A percentile compares a stretch with the other conserved stretches of the same genome.
phyloP scores from a whole-genome alignment of 805 yeast genomes.

The Saccharomyces paradoxus region DNA sequence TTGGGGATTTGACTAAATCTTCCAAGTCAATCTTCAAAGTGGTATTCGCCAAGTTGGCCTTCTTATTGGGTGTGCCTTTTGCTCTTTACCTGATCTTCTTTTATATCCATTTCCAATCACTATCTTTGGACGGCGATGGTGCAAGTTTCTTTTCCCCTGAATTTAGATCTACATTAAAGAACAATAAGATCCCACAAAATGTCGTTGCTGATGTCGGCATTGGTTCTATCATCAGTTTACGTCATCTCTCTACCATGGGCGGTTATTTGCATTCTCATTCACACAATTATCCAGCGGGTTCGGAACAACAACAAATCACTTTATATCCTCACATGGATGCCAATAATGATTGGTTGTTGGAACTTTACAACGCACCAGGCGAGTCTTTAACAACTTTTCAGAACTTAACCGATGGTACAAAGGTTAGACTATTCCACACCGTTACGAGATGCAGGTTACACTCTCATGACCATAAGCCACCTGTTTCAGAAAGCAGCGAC shows the following conservation, averaged over 20 bases:
- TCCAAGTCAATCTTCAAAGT: slow-evolving; percentile 39
- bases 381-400: slow-evolving; percentile 50
- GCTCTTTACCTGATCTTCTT: slow-evolving; percentile 51
- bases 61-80: slow-evolving; percentile 53
- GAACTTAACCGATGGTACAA: slow-evolving; percentile 59
- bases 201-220: slow-evolving; percentile 64
- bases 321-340: slow-evolving; percentile 70
- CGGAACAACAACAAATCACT: slow-evolving; percentile 77
- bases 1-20: slow-evolving; percentile 60
- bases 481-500: slow-evolving; percentile 56
- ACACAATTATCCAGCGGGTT: slow-evolving; percentile 64
- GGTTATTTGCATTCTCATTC: slow-evolving; percentile 81
- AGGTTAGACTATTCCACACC: slow-evolving; percentile 58
- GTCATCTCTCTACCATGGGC: slow-evolving; percentile 64
- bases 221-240: slow-evolving; percentile 57
- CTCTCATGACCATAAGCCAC: slow-evolving; percentile 76
- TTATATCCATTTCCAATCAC: slow-evolving; percentile 51
- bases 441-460: slow-evolving; percentile 60
- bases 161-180: slow-evolving; percentile 55
- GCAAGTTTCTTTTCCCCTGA: slow-evolving; percentile 64
- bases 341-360: slow-evolving; percentile 67
- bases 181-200: slow-evolving; percentile 50
- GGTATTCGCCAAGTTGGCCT: slow-evolving; percentile 41
- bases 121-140: slow-evolving; percentile 61
- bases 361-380: slow-evolving; percentile 50